phyloP scores from a whole-genome alignment of 2,329 filamentous ascomycete species.

The Talaromyces verruculosus region DNA sequence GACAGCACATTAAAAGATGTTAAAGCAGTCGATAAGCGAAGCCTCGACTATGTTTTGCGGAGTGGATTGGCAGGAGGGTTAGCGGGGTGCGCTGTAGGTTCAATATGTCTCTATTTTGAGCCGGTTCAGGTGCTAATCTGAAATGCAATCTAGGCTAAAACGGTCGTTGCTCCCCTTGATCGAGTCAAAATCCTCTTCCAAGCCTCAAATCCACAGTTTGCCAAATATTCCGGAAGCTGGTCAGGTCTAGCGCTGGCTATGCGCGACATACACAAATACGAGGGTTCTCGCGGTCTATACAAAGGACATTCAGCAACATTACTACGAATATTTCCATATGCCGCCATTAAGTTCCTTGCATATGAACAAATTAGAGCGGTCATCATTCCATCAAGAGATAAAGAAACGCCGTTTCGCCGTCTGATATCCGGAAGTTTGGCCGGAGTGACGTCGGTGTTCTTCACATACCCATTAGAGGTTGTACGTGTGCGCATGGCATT shows the following conservation, averaged over 20 bases:
- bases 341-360: constrained; percentile 94
- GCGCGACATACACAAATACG: constrained; percentile 73
- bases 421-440: constrained; percentile 47
- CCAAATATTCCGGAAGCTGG: constrained; percentile 90
- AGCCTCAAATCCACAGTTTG: constrained; percentile 87
- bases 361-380: constrained; percentile 90
- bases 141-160: constrained; percentile 75
- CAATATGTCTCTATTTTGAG: not conserved
- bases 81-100: constrained; percentile 83
- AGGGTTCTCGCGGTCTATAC: constrained; percentile 77
- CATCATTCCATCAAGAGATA: constrained; percentile 67
- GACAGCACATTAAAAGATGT: constrained; percentile 24
- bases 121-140: not conserved
- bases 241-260: constrained; percentile 79
- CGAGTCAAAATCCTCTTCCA: constrained; percentile 99
- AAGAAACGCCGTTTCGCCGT: constrained; percentile 79
- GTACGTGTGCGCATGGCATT: constrained; percentile 91
- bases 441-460: constrained; percentile 88
- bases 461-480: constrained; percentile 93
- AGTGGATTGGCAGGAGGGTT: constrained; percentile 84
- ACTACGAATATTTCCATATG: constrained; percentile 93
- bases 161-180: constrained; percentile 90
- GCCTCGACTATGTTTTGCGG: constrained; percentile 77
- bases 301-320: constrained; percentile 93
- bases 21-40: constrained; percentile 64